Conservation (phyloP, 208 protist genomes). For the Trypanosoma mega region DNA sequence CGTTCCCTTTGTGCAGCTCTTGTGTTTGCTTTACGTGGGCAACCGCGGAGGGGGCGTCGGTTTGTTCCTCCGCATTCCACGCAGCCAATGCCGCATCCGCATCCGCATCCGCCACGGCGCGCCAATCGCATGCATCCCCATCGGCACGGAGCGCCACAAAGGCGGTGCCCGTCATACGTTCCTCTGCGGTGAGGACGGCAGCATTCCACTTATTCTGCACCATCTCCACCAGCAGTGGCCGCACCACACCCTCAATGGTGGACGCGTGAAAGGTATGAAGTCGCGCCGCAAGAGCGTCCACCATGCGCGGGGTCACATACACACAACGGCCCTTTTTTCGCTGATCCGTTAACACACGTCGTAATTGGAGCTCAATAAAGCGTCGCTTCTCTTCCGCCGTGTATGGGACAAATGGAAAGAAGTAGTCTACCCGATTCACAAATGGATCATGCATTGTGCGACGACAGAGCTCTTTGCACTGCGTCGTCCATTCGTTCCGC, state of each 20-base stretch:
- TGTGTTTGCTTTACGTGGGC: too few relatives aligned
- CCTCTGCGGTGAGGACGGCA: conserved; percentile 65
- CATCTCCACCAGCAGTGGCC: conserved; percentile 60
- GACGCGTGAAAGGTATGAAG: conserved; percentile 72
- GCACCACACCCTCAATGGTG: conserved; percentile 69
- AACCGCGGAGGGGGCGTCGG: too few relatives aligned
- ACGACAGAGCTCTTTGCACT: conserved; percentile 53
- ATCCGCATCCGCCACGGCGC: conserved; percentile 10
- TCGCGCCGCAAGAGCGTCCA: conserved; percentile 38
- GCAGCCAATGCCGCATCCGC: conserved; percentile 1
- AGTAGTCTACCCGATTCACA: conserved; percentile 82
- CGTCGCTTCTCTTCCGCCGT: conserved; percentile 44
- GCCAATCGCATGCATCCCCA: too few relatives aligned
- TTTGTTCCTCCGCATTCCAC: conserved; percentile 13
- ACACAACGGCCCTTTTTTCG: conserved; percentile 34
- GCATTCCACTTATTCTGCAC: conserved; percentile 29
- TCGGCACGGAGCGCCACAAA: conserved; percentile 20
- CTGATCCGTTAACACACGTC: conserved; percentile 55
- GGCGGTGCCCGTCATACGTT: conserved; percentile 12
- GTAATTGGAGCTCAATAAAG: conserved; percentile 71
- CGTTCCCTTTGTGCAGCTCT: too few relatives aligned
- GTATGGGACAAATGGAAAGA: conserved; percentile 84
- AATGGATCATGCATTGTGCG: conserved; percentile 72
- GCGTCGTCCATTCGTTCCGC: conserved; percentile 36
- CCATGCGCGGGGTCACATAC: conserved; percentile 57